Conservation (phyloP, 352 stramenopile genomes). For the Salisapilia sapeloensis region DNA sequence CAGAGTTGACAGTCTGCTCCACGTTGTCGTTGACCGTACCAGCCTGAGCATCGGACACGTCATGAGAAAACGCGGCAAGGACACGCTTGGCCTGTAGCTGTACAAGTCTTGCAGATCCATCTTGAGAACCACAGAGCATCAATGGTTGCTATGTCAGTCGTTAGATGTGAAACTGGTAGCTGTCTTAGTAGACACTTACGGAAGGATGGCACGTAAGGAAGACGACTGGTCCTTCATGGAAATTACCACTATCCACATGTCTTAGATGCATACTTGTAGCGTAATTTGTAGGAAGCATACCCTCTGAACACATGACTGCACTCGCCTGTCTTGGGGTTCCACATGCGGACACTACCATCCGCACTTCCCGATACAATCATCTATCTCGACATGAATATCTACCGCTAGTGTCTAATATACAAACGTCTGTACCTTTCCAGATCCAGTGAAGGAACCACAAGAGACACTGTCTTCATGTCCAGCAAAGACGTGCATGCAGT, state of each 20-base stretch:
- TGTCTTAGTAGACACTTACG: constrained; percentile 11
- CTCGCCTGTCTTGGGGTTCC: constrained; percentile 91
- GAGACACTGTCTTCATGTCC: constrained; percentile 92
- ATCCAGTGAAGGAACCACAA: constrained; percentile 86
- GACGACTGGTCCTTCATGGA: constrained; percentile 81
- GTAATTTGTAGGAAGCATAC: constrained; percentile 11
- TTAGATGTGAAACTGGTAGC: neutral
- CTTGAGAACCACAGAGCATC: constrained; percentile 85
- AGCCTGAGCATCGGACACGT: constrained; percentile 24
- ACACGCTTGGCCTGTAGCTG: constrained; percentile 91
- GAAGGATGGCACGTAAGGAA: constrained; percentile 81
- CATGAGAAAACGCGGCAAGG: constrained; percentile 74
- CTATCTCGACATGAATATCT: no score
- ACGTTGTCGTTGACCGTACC: constrained; percentile 30
- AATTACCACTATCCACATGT: constrained; percentile 34
- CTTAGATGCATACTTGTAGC: neutral
- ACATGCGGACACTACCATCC: constrained; percentile 90
- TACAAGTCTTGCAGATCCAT: constrained; percentile 86
- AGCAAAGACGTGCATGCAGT: constrained; percentile 96
- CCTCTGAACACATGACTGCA: constrained; percentile 82
- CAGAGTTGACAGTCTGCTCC: constrained; percentile 54
- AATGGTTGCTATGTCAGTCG: constrained; percentile 64
- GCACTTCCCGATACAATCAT: constrained; percentile 87
- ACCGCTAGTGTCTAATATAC: no score
- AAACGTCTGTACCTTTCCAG: constrained; percentile 82